Evolutionary conservation across 106 monocot species (phyloP), one percentile per base, ranked within the genome.

Genomic region (Xerophyta viscosa): DNA sequence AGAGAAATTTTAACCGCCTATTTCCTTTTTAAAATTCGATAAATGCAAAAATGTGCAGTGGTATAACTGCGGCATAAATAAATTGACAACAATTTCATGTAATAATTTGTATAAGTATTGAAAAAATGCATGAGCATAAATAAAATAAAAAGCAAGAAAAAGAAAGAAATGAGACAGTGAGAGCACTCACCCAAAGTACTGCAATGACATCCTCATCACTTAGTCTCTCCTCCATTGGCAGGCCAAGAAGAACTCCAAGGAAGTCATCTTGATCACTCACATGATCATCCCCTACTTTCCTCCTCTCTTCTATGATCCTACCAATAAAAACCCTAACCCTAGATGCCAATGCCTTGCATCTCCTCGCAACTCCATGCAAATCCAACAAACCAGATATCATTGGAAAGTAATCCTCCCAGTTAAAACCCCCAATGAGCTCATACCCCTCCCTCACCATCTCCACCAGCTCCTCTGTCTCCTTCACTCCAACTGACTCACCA

Each of bases 391-490:
- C 63, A 37, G 62, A 66, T n/a, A n/a, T n/a, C 24, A 47, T 2
- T 3, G 67, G 63, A 15, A 67, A 55, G 25, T 63, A 27, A 27
- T 71, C 75, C 48, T 66, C 79, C 70, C 57, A 53, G 41, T 74
- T 74, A 43, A 86, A 76, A 29, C 22, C 58, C 15, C 76, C 63
- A 22, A 83, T 70, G 37, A 77, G 24, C 53, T 70, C 70, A 50
- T 83, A 83, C 46, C 72, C 76, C 48, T 77, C 66, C 30, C 50
- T 77, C 20, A 77, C 77, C 65, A 76, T 67, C 48, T 51, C 58
- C 31, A 71, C 46, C 22, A 64, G 3, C 52, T 57, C 60, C 56
- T 61, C 24, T 48, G 23, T 54, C 46, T 58, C 67, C 17, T 0
- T 57, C 6, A 41, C 49, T 14, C 48, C 46, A 0, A 57, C 24